phyloP scores from a whole-genome alignment of 1,284 basidiomycete species.

The Rhodofomes roseus region DNA sequence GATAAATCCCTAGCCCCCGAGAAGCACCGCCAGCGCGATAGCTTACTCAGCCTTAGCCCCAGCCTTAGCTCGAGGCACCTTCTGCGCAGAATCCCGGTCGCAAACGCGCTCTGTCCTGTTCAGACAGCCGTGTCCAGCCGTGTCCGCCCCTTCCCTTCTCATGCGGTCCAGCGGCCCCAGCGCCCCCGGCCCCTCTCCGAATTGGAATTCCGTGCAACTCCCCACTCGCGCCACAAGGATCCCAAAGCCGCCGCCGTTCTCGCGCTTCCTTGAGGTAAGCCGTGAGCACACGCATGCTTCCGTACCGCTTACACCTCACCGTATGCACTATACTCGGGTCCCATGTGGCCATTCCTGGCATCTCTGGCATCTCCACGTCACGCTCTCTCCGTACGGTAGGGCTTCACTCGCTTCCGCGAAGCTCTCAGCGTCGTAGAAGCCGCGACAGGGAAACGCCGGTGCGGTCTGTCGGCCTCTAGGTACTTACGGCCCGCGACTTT shows the following conservation, averaged over 20 bases:
- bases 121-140: not conserved
- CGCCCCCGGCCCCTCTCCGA: not conserved
- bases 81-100: not conserved
- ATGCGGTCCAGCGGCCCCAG: conserved; percentile 1
- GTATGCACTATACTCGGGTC: not conserved
- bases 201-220: not conserved
- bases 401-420: not conserved
- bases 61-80: conserved; percentile 4
- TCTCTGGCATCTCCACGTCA: not conserved
- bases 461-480: not conserved
- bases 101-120: not conserved
- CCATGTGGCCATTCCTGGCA: not conserved
- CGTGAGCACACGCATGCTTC: not conserved
- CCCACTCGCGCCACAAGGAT: not conserved
- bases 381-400: not conserved
- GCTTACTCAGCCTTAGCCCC: too few relatives aligned
- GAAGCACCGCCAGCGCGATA: conserved; percentile 7
- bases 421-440: not conserved
- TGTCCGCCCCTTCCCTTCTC: not conserved
- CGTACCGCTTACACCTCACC: not conserved
- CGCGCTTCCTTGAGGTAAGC: conserved; percentile 1
- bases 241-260: not conserved
- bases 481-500: not conserved
- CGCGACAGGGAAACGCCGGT: not conserved
- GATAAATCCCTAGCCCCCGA: not conserved